A percentile compares a stretch with the other conserved stretches of the same genome.
These are phyloP conservation scores for Lizanozyma gosingica DNA, from an alignment of 1,139 yeast species.

Conservation along the genomic window DNA sequence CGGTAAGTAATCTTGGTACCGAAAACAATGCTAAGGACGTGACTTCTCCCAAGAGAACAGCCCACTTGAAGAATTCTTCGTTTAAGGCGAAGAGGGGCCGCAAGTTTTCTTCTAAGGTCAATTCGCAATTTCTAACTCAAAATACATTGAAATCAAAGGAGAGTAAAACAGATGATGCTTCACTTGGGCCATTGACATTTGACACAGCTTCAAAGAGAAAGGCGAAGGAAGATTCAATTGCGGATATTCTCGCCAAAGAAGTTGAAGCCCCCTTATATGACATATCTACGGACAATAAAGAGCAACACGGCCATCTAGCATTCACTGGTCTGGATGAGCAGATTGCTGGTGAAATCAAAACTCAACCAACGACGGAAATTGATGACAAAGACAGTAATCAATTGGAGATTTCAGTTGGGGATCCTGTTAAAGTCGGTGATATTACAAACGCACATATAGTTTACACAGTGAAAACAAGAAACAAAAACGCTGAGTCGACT, in stretches of 20 bases:
- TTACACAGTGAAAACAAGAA: slow-evolving; percentile 61
- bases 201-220: neutral
- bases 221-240: neutral
- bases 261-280: slow-evolving; percentile 2
- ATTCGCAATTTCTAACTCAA: slow-evolving; percentile 1
- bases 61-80: neutral
- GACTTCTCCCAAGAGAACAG: slow-evolving; percentile 1
- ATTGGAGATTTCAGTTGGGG: slow-evolving; percentile 71
- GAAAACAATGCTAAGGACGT: slow-evolving; percentile 2
- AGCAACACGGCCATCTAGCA: neutral
- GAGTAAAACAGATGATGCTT: neutral
- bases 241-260: slow-evolving; percentile 1
- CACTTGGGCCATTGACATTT: neutral
- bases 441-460: slow-evolving; percentile 83
- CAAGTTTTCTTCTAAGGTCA: slow-evolving; percentile 5
- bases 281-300: neutral
- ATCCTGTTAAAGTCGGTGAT: slow-evolving; percentile 89
- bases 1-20: slow-evolving; percentile 3
- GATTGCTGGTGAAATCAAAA: slow-evolving; percentile 1
- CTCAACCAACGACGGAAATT: slow-evolving; percentile 3
- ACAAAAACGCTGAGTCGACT: slow-evolving; percentile 22
- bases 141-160: neutral
- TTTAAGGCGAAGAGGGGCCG: slow-evolving; percentile 6
- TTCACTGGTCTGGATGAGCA: neutral
- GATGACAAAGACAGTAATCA: slow-evolving; percentile 10